Evolutionary conservation across 2,329 filamentous ascomycete species (phyloP).

Genomic region (Nothophaeocryptopus gaeumannii): DNA sequence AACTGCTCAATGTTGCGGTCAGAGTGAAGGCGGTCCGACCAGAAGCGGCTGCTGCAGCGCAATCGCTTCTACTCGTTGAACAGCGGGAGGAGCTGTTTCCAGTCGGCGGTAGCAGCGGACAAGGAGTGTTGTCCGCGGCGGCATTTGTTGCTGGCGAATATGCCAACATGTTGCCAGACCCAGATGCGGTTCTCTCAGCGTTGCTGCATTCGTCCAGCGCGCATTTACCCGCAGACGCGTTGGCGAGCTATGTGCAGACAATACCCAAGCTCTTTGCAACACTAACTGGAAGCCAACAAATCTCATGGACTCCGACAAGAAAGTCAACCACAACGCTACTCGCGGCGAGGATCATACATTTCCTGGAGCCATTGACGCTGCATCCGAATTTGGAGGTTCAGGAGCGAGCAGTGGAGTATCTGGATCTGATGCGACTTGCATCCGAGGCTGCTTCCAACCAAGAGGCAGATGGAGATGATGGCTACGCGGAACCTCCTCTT

Average conservation of each 20-base stretch:
- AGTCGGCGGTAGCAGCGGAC: slow-evolving; percentile 48
- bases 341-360: slow-evolving; percentile 76
- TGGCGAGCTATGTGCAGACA: slow-evolving; percentile 80
- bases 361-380: slow-evolving; percentile 72
- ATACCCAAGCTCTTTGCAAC: slow-evolving; percentile 79
- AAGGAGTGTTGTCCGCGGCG: slow-evolving; percentile 69
- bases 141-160: slow-evolving; percentile 91
- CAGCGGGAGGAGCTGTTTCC: slow-evolving; percentile 57
- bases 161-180: slow-evolving; percentile 65
- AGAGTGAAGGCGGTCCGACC: slow-evolving; percentile 80
- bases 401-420: slow-evolving; percentile 87
- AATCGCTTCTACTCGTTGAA: slow-evolving; percentile 67
- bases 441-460: slow-evolving; percentile 75
- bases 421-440: slow-evolving; percentile 82
- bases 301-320: slow-evolving; percentile 68
- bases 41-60: slow-evolving; percentile 78
- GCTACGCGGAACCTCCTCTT: slow-evolving; percentile 73
- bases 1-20: slow-evolving; percentile 86
- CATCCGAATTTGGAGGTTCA: slow-evolving; percentile 93
- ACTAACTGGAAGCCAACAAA: slow-evolving; percentile 63
- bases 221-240: slow-evolving; percentile 60
- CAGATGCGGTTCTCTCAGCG: slow-evolving; percentile 69
- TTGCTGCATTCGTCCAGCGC: slow-evolving; percentile 66
- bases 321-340: slow-evolving; percentile 74
- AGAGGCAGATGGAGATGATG: slow-evolving; percentile 53